phyloP scores from a whole-genome alignment of 305 asterid genomes.

The Solanum hybrid region DNA sequence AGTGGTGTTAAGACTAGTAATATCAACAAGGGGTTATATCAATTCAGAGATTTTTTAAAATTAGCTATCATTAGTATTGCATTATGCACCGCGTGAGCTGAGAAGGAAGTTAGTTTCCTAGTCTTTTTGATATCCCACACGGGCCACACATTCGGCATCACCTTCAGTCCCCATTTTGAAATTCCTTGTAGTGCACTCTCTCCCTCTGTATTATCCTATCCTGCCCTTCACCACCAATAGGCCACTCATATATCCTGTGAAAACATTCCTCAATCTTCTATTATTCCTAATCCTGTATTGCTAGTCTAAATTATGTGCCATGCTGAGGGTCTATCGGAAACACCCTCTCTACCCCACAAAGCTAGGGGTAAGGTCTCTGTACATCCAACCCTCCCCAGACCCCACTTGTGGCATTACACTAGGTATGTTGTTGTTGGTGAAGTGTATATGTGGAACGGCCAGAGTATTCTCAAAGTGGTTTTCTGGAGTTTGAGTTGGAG shows the following conservation, averaged over 20 bases:
- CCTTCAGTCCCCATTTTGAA: not conserved
- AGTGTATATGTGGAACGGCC: not conserved
- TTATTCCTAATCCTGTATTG: not conserved
- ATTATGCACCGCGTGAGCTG: not conserved
- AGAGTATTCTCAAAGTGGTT: constrained; percentile 5
- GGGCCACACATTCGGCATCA: not conserved
- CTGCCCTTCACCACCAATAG: not conserved
- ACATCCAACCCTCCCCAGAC: not conserved
- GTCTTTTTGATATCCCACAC: not conserved
- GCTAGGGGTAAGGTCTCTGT: not conserved
- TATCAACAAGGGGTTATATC: not conserved
- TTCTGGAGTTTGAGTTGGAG: constrained; percentile 12
- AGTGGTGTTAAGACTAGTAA: not conserved
- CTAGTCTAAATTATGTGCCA: not conserved
- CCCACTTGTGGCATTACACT: not conserved
- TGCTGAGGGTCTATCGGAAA: not conserved
- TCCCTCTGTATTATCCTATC: not conserved
- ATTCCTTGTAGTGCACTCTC: not conserved
- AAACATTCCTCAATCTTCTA: not conserved
- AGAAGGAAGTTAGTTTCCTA: not conserved
- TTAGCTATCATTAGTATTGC: not conserved
- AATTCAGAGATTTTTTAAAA: not conserved
- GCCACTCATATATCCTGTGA: no score
- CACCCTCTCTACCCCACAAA: not conserved
- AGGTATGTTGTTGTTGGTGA: not conserved